A percentile compares a stretch with the other conserved stretches of the same genome.
Evolutionary conservation across 495 filamentous ascomycete species (phyloP).

Genomic region (Aspergillus homomorphus): DNA sequence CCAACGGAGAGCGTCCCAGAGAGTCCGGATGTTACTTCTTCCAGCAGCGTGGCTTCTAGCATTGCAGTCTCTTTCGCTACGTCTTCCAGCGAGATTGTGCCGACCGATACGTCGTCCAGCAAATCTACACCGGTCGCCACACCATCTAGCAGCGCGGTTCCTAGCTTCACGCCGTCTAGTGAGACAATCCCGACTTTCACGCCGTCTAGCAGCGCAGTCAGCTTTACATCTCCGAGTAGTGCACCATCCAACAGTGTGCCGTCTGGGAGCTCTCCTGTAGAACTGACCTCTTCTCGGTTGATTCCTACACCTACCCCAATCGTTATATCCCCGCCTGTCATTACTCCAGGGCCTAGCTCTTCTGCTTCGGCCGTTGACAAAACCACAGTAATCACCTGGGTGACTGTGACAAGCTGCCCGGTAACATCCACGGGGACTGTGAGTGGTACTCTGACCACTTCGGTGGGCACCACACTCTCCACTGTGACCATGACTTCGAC

Average conservation of each 20-base stretch:
- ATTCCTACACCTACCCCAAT: not conserved
- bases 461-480: constrained; percentile 33
- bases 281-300: not conserved
- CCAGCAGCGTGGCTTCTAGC: not conserved
- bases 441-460: constrained; percentile 26
- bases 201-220: not conserved
- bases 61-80: not conserved
- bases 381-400: constrained; percentile 23
- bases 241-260: not conserved
- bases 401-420: constrained; percentile 24
- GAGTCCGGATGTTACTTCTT: not conserved
- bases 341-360: not conserved
- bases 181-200: not conserved
- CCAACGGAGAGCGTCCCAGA: not conserved
- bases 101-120: not conserved
- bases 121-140: not conserved
- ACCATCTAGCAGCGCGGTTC: not conserved
- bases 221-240: not conserved
- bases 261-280: constrained; percentile 18
- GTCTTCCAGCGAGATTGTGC: not conserved
- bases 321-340: not conserved
- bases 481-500: constrained; percentile 28
- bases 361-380: not conserved
- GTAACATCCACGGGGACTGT: constrained; percentile 32
- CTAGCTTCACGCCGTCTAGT: not conserved